Conservation (phyloP, 495 filamentous ascomycete genomes). For the Massariosphaeria phaeospora region DNA sequence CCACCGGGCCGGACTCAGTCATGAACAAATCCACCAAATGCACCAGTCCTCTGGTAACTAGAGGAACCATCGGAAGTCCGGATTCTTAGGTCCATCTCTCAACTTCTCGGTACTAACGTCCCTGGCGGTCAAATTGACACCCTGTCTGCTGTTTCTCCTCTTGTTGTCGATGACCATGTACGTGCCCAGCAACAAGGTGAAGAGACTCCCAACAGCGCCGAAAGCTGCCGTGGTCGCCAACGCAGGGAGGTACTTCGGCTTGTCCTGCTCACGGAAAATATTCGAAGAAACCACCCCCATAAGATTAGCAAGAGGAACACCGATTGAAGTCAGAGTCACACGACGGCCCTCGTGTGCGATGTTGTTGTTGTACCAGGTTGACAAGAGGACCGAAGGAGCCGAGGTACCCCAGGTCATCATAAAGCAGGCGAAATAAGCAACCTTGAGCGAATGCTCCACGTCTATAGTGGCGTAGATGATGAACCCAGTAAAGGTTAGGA, state of each 20-base stretch:
- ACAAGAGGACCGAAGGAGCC: slow-evolving; percentile 52
- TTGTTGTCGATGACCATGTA: slow-evolving; percentile 71
- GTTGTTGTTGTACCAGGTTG: slow-evolving; percentile 57
- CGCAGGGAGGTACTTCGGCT: slow-evolving; percentile 70
- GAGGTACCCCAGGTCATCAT: slow-evolving; percentile 76
- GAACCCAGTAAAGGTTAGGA: slow-evolving; percentile 69
- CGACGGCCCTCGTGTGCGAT: slow-evolving; percentile 69
- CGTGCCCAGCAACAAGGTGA: slow-evolving; percentile 54
- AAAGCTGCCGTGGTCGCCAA: slow-evolving; percentile 69
- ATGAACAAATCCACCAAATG: too few species aligned
- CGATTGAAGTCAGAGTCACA: slow-evolving; percentile 64
- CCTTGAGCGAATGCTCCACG: slow-evolving; percentile 51
- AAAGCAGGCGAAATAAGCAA: slow-evolving; percentile 73
- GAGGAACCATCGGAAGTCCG: slow-evolving; percentile 68
- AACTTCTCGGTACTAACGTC: slow-evolving; percentile 66
- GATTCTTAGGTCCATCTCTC: slow-evolving; percentile 59
- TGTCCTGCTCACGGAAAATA: slow-evolving; percentile 66
- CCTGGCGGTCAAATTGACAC: slow-evolving; percentile 54
- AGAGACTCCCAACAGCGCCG: slow-evolving; percentile 56
- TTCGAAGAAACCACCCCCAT: slow-evolving; percentile 74
- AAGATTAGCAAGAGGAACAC: slow-evolving; percentile 72
- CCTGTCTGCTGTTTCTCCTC: slow-evolving; percentile 56
- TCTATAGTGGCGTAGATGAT: slow-evolving; percentile 70
- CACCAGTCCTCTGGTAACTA: too few species aligned
- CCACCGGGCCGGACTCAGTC: too few species aligned